Conservation (phyloP, 768 basidiomycete genomes). For the Dentipellis sp. region DNA sequence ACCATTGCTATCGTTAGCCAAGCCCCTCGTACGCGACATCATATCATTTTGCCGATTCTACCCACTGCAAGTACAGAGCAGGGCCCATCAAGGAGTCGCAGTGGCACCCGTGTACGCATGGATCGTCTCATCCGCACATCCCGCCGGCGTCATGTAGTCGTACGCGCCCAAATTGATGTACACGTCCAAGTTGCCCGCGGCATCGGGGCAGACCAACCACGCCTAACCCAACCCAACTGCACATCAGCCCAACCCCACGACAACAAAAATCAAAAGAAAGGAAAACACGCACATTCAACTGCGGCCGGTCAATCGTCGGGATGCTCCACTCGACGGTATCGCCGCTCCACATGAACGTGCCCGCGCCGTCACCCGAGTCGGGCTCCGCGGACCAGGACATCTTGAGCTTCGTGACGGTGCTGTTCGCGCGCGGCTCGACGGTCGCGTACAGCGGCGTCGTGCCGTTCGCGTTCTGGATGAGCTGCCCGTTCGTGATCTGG, state of each 20-base stretch:
- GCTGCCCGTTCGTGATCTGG: slow-evolving; percentile 45
- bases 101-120: slow-evolving; percentile 44
- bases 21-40: background rate
- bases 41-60: background rate
- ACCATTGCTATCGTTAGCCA: background rate
- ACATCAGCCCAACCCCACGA: background rate
- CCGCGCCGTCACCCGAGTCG: slow-evolving; percentile 32
- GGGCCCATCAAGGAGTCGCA: background rate
- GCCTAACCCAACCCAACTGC: slow-evolving; percentile 22
- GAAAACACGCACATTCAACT: slow-evolving; percentile 35
- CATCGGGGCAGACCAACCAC: slow-evolving; percentile 50
- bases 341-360: slow-evolving; percentile 42
- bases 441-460: slow-evolving; percentile 39
- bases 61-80: background rate
- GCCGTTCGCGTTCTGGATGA: slow-evolving; percentile 35
- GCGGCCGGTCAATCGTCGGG: slow-evolving; percentile 38
- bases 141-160: slow-evolving; percentile 42
- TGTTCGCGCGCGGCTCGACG: slow-evolving; percentile 37
- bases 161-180: slow-evolving; percentile 50
- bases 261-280: background rate
- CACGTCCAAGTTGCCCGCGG: slow-evolving; percentile 30
- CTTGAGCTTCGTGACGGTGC: slow-evolving; percentile 37
- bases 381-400: slow-evolving; percentile 40
- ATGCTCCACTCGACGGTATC: slow-evolving; percentile 52
- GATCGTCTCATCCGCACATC: slow-evolving; percentile 51